These are phyloP conservation scores for Thyridium curvatum DNA, from an alignment of 2,329 filamentous ascomycete species.

Conservation along the genomic window DNA sequence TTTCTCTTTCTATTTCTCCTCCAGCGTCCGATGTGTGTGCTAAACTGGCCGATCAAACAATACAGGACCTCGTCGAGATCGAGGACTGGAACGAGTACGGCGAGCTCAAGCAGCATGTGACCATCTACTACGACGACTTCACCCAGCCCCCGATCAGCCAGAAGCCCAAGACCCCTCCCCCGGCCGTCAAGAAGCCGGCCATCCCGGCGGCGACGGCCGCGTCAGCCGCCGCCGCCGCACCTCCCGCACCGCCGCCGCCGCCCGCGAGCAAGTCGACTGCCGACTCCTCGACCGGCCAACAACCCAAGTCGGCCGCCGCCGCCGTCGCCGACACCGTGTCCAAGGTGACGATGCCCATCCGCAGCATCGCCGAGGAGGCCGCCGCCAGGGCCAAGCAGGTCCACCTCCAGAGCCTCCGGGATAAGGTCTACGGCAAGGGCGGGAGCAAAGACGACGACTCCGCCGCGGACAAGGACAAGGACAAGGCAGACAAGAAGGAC, in stretches of 20 bases:
- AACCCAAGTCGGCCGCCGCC: constrained; percentile 9
- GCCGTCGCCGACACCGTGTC: constrained; percentile 12
- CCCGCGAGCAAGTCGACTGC: constrained; percentile 13
- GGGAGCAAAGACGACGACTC: constrained; percentile 8
- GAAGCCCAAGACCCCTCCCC: constrained; percentile 36
- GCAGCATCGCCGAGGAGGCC: constrained; percentile 58
- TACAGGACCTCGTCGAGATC: constrained; percentile 82
- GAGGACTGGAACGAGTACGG: constrained; percentile 99
- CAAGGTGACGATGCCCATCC: constrained; percentile 34
- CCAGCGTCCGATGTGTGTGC: background rate
- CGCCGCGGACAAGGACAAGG: constrained; percentile 11
- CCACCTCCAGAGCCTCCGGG: constrained; percentile 44
- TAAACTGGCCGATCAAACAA: background rate
- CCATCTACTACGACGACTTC: constrained; percentile 57
- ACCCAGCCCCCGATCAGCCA: constrained; percentile 51
- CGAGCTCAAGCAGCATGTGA: constrained; percentile 83
- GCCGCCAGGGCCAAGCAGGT: constrained; percentile 58
- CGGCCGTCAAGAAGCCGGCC: constrained; percentile 25
- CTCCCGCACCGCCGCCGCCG: constrained; percentile 13
- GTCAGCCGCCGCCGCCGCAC: constrained; percentile 13
- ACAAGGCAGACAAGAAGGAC: constrained; percentile 4
- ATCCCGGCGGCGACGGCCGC: constrained; percentile 3
- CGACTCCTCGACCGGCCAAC: too few relatives aligned
- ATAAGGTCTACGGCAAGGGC: constrained; percentile 47
- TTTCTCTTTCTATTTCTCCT: background rate